These are phyloP conservation scores for Alternaria ventricosa DNA, from an alignment of 2,329 filamentous ascomycete genomes.

Conservation along the genomic window DNA sequence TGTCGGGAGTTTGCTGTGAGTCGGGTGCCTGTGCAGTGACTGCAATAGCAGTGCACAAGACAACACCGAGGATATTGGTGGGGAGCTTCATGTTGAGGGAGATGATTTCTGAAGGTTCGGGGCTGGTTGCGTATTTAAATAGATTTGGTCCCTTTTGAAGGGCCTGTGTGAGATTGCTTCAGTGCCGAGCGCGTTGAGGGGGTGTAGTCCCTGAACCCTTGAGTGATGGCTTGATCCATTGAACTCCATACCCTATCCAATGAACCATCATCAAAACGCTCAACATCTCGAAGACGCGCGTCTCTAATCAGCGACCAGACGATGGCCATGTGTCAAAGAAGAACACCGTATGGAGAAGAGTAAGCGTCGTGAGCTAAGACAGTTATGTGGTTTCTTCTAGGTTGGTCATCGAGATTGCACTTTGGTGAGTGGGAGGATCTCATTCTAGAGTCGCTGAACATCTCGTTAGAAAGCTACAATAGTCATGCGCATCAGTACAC, in stretches of 20 bases:
- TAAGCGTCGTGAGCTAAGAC: too few species aligned
- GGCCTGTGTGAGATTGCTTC: neutral
- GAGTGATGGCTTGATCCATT: neutral
- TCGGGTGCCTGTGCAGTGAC: neutral
- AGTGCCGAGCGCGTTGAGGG: neutral
- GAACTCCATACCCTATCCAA: neutral
- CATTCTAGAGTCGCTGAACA: too few species aligned
- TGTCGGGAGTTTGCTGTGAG: neutral
- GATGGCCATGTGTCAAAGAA: neutral
- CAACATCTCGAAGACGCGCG: neutral
- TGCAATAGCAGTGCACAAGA: neutral
- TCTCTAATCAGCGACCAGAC: neutral
- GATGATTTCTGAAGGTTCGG: neutral
- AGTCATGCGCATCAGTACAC: too few species aligned
- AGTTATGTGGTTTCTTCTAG: too few species aligned
- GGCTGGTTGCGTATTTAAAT: neutral
- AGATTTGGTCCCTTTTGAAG: neutral
- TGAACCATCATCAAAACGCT: neutral
- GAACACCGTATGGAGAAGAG: neutral
- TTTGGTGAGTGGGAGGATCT: too few species aligned
- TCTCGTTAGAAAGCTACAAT: too few species aligned
- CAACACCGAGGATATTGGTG: neutral
- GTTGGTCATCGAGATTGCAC: too few species aligned
- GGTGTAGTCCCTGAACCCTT: neutral
- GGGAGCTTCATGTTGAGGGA: neutral